Percentiles rank a stretch among this genome's conserved stretches.
These are phyloP conservation scores for Tripidium arundinaceum DNA, from an alignment of 202 grass and related monocot species.

Conservation along the genomic window DNA sequence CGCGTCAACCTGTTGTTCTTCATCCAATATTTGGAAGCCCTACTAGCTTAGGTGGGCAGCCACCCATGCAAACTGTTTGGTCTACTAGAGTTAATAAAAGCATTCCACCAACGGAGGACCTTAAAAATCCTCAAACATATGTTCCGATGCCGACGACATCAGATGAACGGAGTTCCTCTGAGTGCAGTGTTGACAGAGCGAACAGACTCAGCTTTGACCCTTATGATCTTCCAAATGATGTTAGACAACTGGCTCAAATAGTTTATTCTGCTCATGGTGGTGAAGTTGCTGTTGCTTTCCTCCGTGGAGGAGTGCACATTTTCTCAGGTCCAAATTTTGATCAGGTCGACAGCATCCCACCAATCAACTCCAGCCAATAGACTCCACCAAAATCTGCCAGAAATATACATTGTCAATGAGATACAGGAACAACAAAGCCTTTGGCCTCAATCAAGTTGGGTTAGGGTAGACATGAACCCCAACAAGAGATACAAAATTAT, in stretches of 20 bases:
- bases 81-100: conserved; percentile 90
- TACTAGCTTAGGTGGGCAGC: conserved; percentile 64
- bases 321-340: conserved; percentile 93
- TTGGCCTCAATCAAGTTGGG: too few relatives aligned
- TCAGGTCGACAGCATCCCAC: conserved; percentile 83
- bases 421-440: too few relatives aligned
- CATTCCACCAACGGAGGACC: conserved; percentile 90
- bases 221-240: conserved; percentile 96
- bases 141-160: conserved; percentile 63
- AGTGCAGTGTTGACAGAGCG: conserved; percentile 86
- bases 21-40: conserved; percentile 99
- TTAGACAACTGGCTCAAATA: conserved; percentile 95
- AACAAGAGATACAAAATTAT: too few relatives aligned
- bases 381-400: too few relatives aligned
- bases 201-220: conserved; percentile 93
- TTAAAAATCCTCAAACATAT: conserved; percentile 80
- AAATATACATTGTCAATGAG: too few relatives aligned
- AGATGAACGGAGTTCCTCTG: conserved; percentile 88
- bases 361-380: too few relatives aligned
- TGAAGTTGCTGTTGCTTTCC: conserved; percentile 90
- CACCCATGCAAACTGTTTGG: conserved; percentile 98
- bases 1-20: conserved; percentile 91
- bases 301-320: conserved; percentile 94
- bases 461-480: too few relatives aligned
- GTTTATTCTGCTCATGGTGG: conserved; percentile 92